phyloP scores from a whole-genome alignment of 2,329 filamentous ascomycete genomes.

The Aspergillus sp. region DNA sequence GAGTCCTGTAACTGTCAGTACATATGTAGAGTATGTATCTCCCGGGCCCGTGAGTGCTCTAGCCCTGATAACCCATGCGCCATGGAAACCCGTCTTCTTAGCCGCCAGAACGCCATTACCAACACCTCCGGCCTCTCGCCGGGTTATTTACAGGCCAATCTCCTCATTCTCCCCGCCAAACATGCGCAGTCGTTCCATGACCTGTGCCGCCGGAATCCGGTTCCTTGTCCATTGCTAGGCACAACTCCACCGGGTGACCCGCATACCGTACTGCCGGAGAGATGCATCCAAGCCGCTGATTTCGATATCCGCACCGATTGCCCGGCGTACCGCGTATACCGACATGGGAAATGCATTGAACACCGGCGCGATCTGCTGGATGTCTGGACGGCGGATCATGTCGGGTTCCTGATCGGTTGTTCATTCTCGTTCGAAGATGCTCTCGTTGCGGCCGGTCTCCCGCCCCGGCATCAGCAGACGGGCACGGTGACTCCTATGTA shows the following conservation, averaged over 20 bases:
- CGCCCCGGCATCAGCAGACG: slow-evolving; percentile 44
- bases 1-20: background rate
- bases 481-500: slow-evolving; percentile 55
- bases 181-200: slow-evolving; percentile 52
- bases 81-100: slow-evolving; percentile 36
- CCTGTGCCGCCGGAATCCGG: slow-evolving; percentile 54
- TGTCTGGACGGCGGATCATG: slow-evolving; percentile 52
- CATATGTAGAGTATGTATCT: background rate
- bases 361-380: slow-evolving; percentile 37
- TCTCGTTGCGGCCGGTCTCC: slow-evolving; percentile 43
- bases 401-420: slow-evolving; percentile 57
- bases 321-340: slow-evolving; percentile 53
- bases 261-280: slow-evolving; percentile 9
- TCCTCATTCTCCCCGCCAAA: slow-evolving; percentile 50
- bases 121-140: slow-evolving; percentile 50
- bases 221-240: slow-evolving; percentile 54
- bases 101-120: slow-evolving; percentile 34
- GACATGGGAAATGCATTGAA: slow-evolving; percentile 37
- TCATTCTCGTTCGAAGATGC: slow-evolving; percentile 57
- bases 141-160: slow-evolving; percentile 53
- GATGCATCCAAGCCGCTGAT: slow-evolving; percentile 21
- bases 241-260: slow-evolving; percentile 37
- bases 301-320: slow-evolving; percentile 52
- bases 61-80: slow-evolving; percentile 17
- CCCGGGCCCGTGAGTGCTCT: too few relatives aligned